These are phyloP conservation scores for Pontederia crassipes DNA, from an alignment of 176 grass and related monocot genomes.

Conservation along the genomic window DNA sequence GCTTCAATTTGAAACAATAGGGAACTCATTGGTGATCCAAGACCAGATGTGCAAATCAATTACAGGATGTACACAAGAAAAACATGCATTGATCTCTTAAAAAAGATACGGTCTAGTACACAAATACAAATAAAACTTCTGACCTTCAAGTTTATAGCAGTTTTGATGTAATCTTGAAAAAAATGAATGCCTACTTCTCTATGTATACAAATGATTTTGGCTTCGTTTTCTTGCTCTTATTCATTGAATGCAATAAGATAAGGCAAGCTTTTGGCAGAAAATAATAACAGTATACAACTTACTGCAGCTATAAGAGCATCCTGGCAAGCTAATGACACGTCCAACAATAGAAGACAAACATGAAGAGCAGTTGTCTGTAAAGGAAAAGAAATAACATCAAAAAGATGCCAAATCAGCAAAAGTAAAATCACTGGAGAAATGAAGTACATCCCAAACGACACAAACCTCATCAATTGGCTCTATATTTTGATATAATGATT, in stretches of 20 bases:
- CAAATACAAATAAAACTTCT: too few species aligned
- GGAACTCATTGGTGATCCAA: too few species aligned
- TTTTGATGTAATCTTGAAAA: too few species aligned
- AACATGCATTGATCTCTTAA: too few species aligned
- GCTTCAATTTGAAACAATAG: too few species aligned
- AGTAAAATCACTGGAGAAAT: not conserved
- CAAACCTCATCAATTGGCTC: conserved; percentile 16
- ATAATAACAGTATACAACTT: not conserved
- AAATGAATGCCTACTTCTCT: too few species aligned
- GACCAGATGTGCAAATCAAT: too few species aligned
- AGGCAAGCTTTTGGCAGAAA: not conserved
- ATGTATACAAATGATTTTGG: too few species aligned
- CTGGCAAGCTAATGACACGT: not conserved
- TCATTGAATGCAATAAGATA: not conserved
- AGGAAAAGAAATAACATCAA: not conserved
- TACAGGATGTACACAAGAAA: too few species aligned
- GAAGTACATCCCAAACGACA: not conserved
- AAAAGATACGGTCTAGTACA: too few species aligned
- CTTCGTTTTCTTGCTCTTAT: too few species aligned
- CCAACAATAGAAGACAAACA: not conserved
- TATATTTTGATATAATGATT: conserved; percentile 15
- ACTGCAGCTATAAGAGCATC: conserved; percentile 9
- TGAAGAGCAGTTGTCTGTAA: conserved; percentile 10
- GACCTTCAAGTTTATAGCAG: too few species aligned
- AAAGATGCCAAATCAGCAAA: not conserved